A percentile compares a stretch with the other conserved stretches of the same genome.
Conservation (phyloP, 2,329 filamentous ascomycete species). For the Macrophomina tecta region DNA sequence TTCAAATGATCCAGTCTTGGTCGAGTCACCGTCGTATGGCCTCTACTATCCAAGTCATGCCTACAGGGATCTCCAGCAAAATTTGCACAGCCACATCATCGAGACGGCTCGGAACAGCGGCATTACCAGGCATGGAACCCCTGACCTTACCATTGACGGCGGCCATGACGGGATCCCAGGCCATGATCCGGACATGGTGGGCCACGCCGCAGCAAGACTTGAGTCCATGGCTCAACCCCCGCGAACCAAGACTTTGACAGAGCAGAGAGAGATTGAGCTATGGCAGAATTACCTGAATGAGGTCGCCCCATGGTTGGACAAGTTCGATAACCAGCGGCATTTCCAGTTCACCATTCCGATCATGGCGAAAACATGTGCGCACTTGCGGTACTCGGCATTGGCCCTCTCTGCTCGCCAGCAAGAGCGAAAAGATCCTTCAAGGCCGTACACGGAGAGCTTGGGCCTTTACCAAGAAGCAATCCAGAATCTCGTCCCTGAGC, state of each 20-base stretch:
- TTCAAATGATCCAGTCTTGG: constrained; percentile 21
- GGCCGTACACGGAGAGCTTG: constrained; percentile 56
- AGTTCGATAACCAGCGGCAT: constrained; percentile 61
- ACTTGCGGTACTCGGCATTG: constrained; percentile 59
- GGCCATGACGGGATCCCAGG: background rate
- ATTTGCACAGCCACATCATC: constrained; percentile 32
- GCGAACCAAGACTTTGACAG: constrained; percentile 23
- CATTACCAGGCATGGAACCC: constrained; percentile 29
- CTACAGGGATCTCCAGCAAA: constrained; percentile 33
- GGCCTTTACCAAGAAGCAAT: constrained; percentile 63
- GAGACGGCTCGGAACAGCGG: constrained; percentile 31
- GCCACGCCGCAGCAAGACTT: constrained; percentile 9
- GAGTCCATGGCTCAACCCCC: constrained; percentile 14
- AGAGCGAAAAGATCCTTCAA: constrained; percentile 57
- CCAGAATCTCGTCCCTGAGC: constrained; percentile 49
- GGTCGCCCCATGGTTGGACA: constrained; percentile 63
- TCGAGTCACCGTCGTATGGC: constrained; percentile 29
- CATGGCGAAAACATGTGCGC: constrained; percentile 56
- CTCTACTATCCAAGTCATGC: constrained; percentile 32
- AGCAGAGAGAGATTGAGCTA: constrained; percentile 30
- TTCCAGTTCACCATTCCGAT: constrained; percentile 60
- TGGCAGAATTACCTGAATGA: constrained; percentile 56
- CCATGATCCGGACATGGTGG: constrained; percentile 12
- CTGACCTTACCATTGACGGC: constrained; percentile 20
- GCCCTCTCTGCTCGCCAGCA: constrained; percentile 62